Evolutionary conservation across 2,329 filamentous ascomycete species (phyloP).

Genomic region (Ophiostoma tasmaniense): DNA sequence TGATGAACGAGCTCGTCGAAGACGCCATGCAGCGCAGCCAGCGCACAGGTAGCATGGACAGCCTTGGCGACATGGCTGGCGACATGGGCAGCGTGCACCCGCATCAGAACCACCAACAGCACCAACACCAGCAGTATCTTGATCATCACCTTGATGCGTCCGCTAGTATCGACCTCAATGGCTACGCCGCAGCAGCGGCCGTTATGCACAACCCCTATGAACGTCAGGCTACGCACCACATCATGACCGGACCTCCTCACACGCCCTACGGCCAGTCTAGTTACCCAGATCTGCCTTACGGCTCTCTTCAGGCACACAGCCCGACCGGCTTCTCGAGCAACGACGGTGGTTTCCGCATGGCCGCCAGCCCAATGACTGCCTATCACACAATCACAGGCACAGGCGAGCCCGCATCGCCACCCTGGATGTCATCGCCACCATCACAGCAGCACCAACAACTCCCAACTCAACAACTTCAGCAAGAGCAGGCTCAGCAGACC

Average conservation of each 20-base stretch:
- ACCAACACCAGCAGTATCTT: constrained; percentile 23
- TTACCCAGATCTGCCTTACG: constrained; percentile 50
- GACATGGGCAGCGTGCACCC: constrained; percentile 33
- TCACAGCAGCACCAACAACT: constrained; percentile 41
- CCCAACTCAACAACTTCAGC: constrained; percentile 11
- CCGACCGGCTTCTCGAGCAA: constrained; percentile 36
- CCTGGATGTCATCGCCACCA: constrained; percentile 56
- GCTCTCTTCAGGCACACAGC: constrained; percentile 43
- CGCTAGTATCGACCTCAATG: constrained; percentile 42
- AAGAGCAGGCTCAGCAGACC: not conserved
- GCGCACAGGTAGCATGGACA: constrained; percentile 42
- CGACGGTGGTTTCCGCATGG: constrained; percentile 46
- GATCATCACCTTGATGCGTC: constrained; percentile 33
- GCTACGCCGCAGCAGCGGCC: constrained; percentile 32
- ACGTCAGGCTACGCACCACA: constrained; percentile 30
- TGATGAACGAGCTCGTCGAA: constrained; percentile 33
- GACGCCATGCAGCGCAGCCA: constrained; percentile 35
- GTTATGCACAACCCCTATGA: constrained; percentile 44
- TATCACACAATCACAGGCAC: constrained; percentile 37
- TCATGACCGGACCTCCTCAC: constrained; percentile 21
- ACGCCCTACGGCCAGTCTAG: constrained; percentile 37
- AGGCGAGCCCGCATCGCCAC: constrained; percentile 50
- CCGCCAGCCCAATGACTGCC: constrained; percentile 46
- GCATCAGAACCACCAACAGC: constrained; percentile 7
- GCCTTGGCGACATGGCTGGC: constrained; percentile 37